Base-by-base conservation (phyloP, 208 protist genomes). In the Trypanosoma rangeli region DNA sequence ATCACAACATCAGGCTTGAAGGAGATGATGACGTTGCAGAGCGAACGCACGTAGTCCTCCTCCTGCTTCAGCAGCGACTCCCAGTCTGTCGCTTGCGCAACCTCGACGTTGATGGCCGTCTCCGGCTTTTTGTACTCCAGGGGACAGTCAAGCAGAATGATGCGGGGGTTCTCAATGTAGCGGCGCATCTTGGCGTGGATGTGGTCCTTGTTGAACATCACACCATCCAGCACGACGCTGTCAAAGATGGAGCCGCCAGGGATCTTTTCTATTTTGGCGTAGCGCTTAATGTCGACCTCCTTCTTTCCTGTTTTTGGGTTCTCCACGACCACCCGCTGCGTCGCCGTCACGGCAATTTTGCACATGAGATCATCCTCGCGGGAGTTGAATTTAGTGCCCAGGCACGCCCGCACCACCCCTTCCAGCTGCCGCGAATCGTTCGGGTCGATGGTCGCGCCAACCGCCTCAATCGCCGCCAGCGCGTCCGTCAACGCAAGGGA, bases 111-210 rank as follows among this genome's bases (percentile, higher is more conserved):
- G 69, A 99, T 99, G 58, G 98, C 78, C 35, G 90, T 98, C 84
- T 99, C 98, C 15, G 97, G 98, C 89, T 99, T 99, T 79, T 99
- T 99, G 84, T 99, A 99, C 89, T 99, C 99, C 16, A 99, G 84
- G 2, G 97, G 83, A 87, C 94, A 99, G 76, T 99, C 99, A 24
- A 99, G 93, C 18, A 99, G 91, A 0, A 99, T 53, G 49, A 99
- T 97, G 73, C 98, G 87, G 44, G 99, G 99, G 79, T 99, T 99
- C 73, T 99, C 95, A 75, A 99, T 99, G 49, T 79, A 68, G 66
- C 98, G 87, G 50, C 91, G 85, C 98, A 99, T 99, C 82, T 99
- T 98, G 10, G 97, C 81, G 87, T 99, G 99, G 22, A 98, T 98
- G 75, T 99, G 93, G 76, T 99, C 99, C 89, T 99, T 99, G 87